phyloP scores from a whole-genome alignment of 2,329 filamentous ascomycete species.

The Phaeosphaeria sp. region DNA sequence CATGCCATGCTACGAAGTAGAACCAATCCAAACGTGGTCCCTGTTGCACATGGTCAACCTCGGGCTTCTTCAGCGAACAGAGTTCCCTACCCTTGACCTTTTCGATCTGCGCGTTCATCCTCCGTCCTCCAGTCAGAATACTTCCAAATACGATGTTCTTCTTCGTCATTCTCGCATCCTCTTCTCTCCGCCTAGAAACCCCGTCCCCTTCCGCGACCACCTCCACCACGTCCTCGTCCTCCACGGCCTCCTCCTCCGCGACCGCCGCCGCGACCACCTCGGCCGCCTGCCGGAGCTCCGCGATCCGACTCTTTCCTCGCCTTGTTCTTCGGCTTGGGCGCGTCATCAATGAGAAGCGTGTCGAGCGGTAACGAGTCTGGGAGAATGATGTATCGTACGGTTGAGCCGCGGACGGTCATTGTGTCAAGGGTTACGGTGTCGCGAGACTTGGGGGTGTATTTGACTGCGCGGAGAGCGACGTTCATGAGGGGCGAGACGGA shows the following conservation, averaged over 20 bases:
- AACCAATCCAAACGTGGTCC: constrained; percentile 15
- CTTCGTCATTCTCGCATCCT: constrained; percentile 6
- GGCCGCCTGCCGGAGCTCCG: constrained; percentile 56
- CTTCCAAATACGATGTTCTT: no score
- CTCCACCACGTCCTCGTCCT: constrained; percentile 48
- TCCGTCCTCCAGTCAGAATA: constrained; percentile 3
- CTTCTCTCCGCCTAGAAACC: constrained; percentile 27
- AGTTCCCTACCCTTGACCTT: constrained; percentile 22
- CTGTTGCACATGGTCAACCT: constrained; percentile 30
- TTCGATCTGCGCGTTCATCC: constrained; percentile 5
- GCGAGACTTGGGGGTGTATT: constrained; percentile 91
- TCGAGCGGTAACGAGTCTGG: constrained; percentile 95
- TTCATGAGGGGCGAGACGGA: constrained; percentile 99
- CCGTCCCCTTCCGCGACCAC: constrained; percentile 53
- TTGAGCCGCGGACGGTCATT: constrained; percentile 96
- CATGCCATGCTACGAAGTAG: constrained; percentile 8
- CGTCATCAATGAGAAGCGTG: constrained; percentile 93
- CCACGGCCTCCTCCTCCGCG: constrained; percentile 46
- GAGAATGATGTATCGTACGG: constrained; percentile 95
- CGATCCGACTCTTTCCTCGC: constrained; percentile 84
- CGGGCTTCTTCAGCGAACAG: constrained; percentile 19
- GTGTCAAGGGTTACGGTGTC: constrained; percentile 88
- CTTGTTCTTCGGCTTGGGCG: constrained; percentile 99
- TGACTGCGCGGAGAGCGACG: constrained; percentile 91
- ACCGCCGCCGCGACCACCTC: constrained; percentile 57